These are phyloP conservation scores for Angomonas deanei DNA, from an alignment of 208 protist genomes.

Conservation along the genomic window DNA sequence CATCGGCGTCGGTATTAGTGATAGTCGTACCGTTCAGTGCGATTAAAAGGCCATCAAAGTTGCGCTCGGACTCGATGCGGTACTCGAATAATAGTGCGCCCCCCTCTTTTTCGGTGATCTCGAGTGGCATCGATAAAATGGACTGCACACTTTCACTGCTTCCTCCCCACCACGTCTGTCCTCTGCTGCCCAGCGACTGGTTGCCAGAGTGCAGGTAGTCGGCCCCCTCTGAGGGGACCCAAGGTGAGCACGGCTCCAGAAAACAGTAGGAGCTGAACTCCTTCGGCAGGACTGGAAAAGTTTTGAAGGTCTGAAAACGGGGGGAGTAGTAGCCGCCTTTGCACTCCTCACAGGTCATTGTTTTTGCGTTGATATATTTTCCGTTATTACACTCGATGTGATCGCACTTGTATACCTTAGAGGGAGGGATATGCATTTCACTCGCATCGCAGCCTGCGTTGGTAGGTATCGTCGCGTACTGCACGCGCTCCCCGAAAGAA, in stretches of 20 bases:
- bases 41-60: constrained; percentile 3
- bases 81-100: constrained; percentile 8
- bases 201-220: not conserved
- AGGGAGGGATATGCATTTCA: not conserved
- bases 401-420: not conserved
- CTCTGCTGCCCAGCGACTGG: not conserved
- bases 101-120: not conserved
- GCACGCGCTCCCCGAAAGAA: not conserved
- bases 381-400: not conserved
- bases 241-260: constrained; percentile 4
- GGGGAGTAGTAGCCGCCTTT: not conserved
- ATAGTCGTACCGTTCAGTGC: not conserved
- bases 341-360: not conserved
- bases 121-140: not conserved
- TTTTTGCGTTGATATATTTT: not conserved
- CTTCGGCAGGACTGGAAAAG: not conserved
- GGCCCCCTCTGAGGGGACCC: not conserved
- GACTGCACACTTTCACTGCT: not conserved
- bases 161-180: not conserved
- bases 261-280: not conserved
- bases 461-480: not conserved
- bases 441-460: not conserved
- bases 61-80: not conserved
- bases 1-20: not conserved
- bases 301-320: not conserved